phyloP scores from a whole-genome alignment of 1,284 basidiomycete species.

The Apiotrichum domesticum region DNA sequence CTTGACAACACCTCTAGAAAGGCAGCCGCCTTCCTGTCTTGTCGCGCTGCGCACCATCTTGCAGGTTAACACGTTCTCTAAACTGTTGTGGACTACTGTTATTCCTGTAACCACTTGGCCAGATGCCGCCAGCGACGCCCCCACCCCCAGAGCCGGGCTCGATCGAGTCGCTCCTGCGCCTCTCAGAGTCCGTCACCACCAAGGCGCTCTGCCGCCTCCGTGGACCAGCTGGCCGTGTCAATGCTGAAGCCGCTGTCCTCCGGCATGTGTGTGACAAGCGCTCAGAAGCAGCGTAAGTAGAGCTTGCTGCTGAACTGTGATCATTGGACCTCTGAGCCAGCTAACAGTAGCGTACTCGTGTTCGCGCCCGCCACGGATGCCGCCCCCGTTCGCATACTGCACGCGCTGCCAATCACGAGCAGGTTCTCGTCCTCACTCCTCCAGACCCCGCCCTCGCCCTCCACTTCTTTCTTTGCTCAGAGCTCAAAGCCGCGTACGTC shows the following conservation, averaged over 20 bases:
- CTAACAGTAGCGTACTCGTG: conserved; percentile 24
- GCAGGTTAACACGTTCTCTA: too few species aligned
- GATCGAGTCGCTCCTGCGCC: conserved; percentile 17
- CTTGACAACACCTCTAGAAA: too few species aligned
- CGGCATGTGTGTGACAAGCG: background rate
- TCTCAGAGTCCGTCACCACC: conserved; percentile 17
- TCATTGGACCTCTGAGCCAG: background rate
- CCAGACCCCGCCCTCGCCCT: conserved; percentile 41
- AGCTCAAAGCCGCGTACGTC: conserved; percentile 37
- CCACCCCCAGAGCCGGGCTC: background rate
- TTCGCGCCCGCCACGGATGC: conserved; percentile 10
- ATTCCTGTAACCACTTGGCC: background rate
- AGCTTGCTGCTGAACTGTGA: background rate
- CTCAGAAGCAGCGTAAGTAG: background rate
- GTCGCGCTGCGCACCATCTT: too few species aligned
- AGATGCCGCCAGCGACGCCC: background rate
- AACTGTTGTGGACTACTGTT: too few species aligned
- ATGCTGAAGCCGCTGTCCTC: conserved; percentile 24
- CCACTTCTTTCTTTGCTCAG: conserved; percentile 39
- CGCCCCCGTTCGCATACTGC: conserved; percentile 15
- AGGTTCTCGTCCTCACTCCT: conserved; percentile 25
- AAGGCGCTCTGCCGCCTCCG: conserved; percentile 23
- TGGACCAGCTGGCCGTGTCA: conserved; percentile 13
- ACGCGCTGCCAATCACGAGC: conserved; percentile 25
- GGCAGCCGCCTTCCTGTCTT: too few species aligned